Evolutionary conservation across 768 basidiomycete genomes (phyloP), one percentile per base, ranked within the genome.

Genomic region (Hygrophoropsis aurantiaca): DNA sequence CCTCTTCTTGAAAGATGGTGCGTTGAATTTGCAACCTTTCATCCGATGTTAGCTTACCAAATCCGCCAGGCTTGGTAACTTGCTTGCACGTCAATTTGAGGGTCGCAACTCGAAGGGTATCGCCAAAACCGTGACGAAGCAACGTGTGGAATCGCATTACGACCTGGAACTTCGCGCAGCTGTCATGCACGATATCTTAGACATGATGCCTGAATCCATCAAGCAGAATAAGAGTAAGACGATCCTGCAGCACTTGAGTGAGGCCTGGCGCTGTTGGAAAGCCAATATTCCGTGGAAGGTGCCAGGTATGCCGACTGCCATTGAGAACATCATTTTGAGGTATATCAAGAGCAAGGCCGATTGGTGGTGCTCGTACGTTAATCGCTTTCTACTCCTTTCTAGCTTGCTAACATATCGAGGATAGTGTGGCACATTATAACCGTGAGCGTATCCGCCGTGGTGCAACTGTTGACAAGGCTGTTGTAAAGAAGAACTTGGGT

Each of bases 171-270:
- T 99, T 36, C 86, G 97, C 44, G 97, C 97, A 0, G 94, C 97
- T 39, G 95, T 99, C 58, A 98, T 99, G 97, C 95, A 97, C 71
- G 95, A 99, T 68, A 98, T 99, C 57, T 75, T 99, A 57, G 95
- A 98, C 74, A 97, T 98, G 95, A 97, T 98, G 95, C 97, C 97
- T 6, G 97, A 98, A 68, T 93, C 90, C 2, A 94, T 98, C 75
- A 94, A 94, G 71, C 93, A 94, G 70, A 99, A 98, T 73, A 98
- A 99, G 75, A 85, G 94, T n/a, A 99, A 99, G 77, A 98, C 97
- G 10, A 98, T 99, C 55, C 62, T 99, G 63, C 97, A 99, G 66
- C 97, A 98, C 65, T 71, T 98, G 56, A 97, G 94, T 3, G 97
- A 98, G 65, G 97, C 95, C 9, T 98, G 97, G 97, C 79, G 95